phyloP scores from a whole-genome alignment of 106 monocot species.

The Iris macrosiphon region DNA sequence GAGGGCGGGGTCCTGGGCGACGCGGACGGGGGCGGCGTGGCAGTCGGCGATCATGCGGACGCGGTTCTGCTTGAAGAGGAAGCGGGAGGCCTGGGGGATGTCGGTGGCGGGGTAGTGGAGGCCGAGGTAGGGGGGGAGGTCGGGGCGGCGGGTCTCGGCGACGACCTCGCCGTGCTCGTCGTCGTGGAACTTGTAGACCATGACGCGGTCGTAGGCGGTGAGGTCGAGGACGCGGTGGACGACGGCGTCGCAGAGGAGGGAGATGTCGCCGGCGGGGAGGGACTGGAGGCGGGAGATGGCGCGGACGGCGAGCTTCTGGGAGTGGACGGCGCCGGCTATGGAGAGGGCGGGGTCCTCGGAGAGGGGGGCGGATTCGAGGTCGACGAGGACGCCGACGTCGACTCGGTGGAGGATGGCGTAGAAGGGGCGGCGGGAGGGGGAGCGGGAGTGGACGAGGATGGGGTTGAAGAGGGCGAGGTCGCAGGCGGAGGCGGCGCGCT shows the following conservation, averaged over 20 bases:
- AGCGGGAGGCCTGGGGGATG: constrained; percentile 85
- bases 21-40: constrained; percentile 50
- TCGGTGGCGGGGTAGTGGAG: constrained; percentile 94
- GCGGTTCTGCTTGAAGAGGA: constrained; percentile 85
- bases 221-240: constrained; percentile 76
- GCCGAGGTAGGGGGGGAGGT: constrained; percentile 83
- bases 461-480: constrained; percentile 88
- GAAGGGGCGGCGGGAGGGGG: constrained; percentile 71
- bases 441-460: constrained; percentile 62
- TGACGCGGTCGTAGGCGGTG: constrained; percentile 85
- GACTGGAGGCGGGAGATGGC: constrained; percentile 83
- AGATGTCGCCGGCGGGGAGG: constrained; percentile 81
- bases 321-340: constrained; percentile 89
- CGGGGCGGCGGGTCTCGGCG: constrained; percentile 53
- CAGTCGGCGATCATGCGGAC: constrained; percentile 96
- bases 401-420: constrained; percentile 89
- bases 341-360: constrained; percentile 81
- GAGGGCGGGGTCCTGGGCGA: constrained; percentile 53
- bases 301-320: constrained; percentile 87
- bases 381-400: constrained; percentile 87
- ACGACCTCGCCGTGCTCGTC: constrained; percentile 96
- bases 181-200: constrained; percentile 96
- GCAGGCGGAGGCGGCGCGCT: constrained; percentile 61
- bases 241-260: constrained; percentile 72
- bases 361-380: constrained; percentile 78